Evolutionary conservation across 176 grass and related monocot species (phyloP), one percentile per base, ranked within the genome.

Genomic region (Lolium perenne): DNA sequence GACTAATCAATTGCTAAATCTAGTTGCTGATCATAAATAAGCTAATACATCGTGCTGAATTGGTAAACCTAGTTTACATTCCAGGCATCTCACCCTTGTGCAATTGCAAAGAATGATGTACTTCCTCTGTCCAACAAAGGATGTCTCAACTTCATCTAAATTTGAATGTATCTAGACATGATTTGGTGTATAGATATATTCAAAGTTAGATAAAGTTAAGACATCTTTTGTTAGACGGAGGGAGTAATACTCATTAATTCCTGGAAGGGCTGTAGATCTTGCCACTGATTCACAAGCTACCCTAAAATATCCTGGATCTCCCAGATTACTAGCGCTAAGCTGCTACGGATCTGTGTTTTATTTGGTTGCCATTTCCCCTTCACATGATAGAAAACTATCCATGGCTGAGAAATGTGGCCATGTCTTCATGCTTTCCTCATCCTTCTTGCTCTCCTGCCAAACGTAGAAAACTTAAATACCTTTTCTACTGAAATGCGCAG

Each of bases 361-460:
- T 89, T 92, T 88, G 11, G 92, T 78, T 80, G 79, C 76, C 89
- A 87, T 88, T 80, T 93, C 89, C 56, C 90, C 91, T 80, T 87
- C 76, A 60, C 62, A 22, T 22, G 94, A 94, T 23, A 99, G 23
- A 85, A 92, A 88, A 58, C 64, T 79, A 82, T 96, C 92, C 90
- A 99, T 86, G 63, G 68, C 76, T 5, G 68, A 88, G 80, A 94
- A 99, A 91, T 94, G 83, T 0, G 90, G 88, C 97, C 97, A 99
- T 4, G 71, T 85, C 83, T 85, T 94, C 83, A 66, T 91, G 80
- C 10, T 91, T 40, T 96, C 86, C 73, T 88, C 90, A 23, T 99
- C 83, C 64, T 83, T 91, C 80, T 91, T 99, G 87, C 88, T 88
- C 80, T 93, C 94, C 97, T 98, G 90, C 61, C 54, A 83, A 72